phyloP scores from a whole-genome alignment of 352 stramenopile genomes.

The Phytophthora quininea region DNA sequence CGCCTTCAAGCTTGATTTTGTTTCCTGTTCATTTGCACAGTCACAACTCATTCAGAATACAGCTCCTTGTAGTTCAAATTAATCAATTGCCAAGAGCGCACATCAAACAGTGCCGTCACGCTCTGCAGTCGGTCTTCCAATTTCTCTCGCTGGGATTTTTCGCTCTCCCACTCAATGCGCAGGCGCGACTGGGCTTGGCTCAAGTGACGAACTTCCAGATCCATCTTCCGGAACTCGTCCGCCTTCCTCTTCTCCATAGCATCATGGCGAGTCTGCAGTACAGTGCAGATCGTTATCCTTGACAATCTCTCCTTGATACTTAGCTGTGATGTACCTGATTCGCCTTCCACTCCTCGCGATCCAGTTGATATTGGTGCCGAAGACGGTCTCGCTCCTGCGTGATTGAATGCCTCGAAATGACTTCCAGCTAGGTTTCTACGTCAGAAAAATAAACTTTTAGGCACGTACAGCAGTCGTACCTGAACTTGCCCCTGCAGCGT shows the following conservation, averaged over 20 bases:
- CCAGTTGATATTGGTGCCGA: conserved; percentile 38
- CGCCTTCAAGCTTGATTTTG: conserved; percentile 35
- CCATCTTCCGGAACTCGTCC: conserved; percentile 55
- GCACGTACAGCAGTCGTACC: conserved; percentile 23
- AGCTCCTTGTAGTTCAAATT: too few species aligned
- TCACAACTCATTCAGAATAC: too few species aligned
- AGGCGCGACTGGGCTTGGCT: conserved; percentile 46
- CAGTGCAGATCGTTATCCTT: neutral
- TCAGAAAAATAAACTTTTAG: neutral
- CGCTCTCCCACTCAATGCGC: conserved; percentile 53
- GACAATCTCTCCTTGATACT: neutral
- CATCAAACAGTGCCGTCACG: conserved; percentile 42
- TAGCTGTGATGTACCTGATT: conserved; percentile 29
- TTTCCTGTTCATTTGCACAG: conserved; percentile 30
- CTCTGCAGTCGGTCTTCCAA: conserved; percentile 40
- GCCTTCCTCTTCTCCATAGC: conserved; percentile 40
- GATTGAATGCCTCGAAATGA: conserved; percentile 50
- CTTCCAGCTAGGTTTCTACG: conserved; percentile 39
- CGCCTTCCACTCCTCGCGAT: conserved; percentile 54
- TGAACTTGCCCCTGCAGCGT: conserved; percentile 60
- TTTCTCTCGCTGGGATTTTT: conserved; percentile 53
- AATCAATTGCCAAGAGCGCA: conserved; percentile 12
- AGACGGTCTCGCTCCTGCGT: conserved; percentile 51
- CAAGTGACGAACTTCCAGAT: conserved; percentile 57
- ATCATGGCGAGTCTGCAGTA: conserved; percentile 12